Conservation (phyloP, 2,329 filamentous ascomycete species). For the Neofusicoccum sp. region DNA sequence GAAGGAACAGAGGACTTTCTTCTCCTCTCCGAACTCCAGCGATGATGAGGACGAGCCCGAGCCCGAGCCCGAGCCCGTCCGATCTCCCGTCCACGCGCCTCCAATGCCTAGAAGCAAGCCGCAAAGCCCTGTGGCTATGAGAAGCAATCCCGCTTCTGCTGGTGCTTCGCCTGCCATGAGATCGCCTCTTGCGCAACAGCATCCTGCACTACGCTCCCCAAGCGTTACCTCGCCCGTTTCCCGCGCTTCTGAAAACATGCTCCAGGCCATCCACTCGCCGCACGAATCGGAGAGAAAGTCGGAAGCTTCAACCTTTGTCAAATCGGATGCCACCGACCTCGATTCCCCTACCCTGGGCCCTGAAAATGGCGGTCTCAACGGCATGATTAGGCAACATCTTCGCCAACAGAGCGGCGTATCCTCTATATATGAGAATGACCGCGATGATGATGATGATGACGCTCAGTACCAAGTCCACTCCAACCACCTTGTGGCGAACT, state of each 20-base stretch:
- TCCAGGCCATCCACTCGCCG: slow-evolving; percentile 15
- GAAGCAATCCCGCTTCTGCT: neutral
- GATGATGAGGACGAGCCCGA: slow-evolving; percentile 36
- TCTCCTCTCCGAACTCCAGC: slow-evolving; percentile 27
- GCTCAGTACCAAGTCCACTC: slow-evolving; percentile 51
- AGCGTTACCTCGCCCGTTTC: neutral
- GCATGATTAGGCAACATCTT: slow-evolving; percentile 80
- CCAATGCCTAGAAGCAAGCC: slow-evolving; percentile 14
- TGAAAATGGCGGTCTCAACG: slow-evolving; percentile 64
- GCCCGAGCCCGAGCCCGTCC: slow-evolving; percentile 16
- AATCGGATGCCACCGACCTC: slow-evolving; percentile 30
- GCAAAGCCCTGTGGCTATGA: neutral
- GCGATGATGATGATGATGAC: neutral
- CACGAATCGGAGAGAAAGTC: slow-evolving; percentile 7
- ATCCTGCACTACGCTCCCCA: slow-evolving; percentile 5
- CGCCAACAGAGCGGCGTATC: slow-evolving; percentile 70
- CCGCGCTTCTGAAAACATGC: slow-evolving; percentile 5
- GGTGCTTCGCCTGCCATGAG: neutral
- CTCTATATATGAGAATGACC: slow-evolving; percentile 60
- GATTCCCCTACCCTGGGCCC: slow-evolving; percentile 83
- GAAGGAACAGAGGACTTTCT: slow-evolving; percentile 34
- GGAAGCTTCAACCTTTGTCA: slow-evolving; percentile 11
- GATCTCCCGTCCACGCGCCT: slow-evolving; percentile 20
- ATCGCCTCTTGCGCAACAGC: neutral
- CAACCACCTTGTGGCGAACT: neutral